These are phyloP conservation scores for Handroanthus guayacan DNA, from an alignment of 257 asterid species.

Conservation along the genomic window DNA sequence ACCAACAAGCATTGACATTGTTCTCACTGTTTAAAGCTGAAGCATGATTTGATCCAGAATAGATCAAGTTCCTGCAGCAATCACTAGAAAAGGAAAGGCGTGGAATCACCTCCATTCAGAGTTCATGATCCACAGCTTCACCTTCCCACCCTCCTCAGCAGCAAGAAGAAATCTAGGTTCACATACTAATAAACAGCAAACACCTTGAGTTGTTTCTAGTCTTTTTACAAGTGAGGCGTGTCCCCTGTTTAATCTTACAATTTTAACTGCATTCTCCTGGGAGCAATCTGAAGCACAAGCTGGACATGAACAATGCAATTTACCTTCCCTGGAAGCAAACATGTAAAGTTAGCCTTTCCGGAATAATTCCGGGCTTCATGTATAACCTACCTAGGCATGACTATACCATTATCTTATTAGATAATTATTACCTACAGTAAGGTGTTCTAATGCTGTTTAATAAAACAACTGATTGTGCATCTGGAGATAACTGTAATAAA, in stretches of 20 bases:
- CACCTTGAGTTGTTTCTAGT: conserved; percentile 61
- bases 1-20: conserved; percentile 22
- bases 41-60: conserved; percentile 24
- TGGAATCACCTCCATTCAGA: conserved; percentile 83
- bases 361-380: conserved; percentile 27
- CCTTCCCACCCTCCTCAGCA: conserved; percentile 85
- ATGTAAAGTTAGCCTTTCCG: conserved; percentile 35
- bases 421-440: conserved; percentile 67
- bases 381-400: conserved; percentile 29
- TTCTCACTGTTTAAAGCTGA: conserved; percentile 29
- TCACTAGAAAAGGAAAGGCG: conserved; percentile 14
- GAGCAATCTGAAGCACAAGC: conserved; percentile 63
- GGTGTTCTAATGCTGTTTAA: conserved; percentile 72
- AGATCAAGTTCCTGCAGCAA: conserved; percentile 15
- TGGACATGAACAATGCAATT: conserved; percentile 67
- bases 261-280: conserved; percentile 75
- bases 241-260: conserved; percentile 71
- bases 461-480: conserved; percentile 71
- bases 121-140: conserved; percentile 87
- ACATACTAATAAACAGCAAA: conserved; percentile 77
- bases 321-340: conserved; percentile 65
- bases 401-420: conserved; percentile 24
- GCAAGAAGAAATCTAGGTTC: conserved; percentile 78
- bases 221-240: conserved; percentile 64
- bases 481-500: conserved; percentile 77